These are phyloP conservation scores for Ogataea sp. DNA, from an alignment of 805 yeast genomes.

Conservation along the genomic window DNA sequence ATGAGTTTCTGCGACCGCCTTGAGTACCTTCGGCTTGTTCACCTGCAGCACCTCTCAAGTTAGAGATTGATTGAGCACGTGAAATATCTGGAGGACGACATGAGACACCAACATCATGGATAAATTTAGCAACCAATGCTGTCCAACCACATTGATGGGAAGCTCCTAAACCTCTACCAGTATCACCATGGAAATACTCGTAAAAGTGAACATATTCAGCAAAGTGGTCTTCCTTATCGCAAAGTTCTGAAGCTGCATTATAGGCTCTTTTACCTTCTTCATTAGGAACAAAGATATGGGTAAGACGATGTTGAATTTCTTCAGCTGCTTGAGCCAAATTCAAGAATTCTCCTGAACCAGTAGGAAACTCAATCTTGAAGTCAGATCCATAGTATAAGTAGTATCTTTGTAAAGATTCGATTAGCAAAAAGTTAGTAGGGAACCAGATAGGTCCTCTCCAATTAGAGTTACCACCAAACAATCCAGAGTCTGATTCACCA, in stretches of 20 bases:
- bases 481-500: slow-evolving; percentile 86
- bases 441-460: slow-evolving; percentile 99
- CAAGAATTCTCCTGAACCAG: slow-evolving; percentile 66
- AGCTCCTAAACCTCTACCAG: slow-evolving; percentile 90
- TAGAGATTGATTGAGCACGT: not conserved
- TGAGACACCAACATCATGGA: slow-evolving; percentile 78
- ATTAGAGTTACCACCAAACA: slow-evolving; percentile 94
- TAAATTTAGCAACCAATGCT: slow-evolving; percentile 83
- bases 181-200: slow-evolving; percentile 90
- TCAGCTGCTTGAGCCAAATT: slow-evolving; percentile 88
- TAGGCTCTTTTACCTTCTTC: slow-evolving; percentile 59
- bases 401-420: slow-evolving; percentile 82
- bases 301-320: slow-evolving; percentile 78
- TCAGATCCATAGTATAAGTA: slow-evolving; percentile 83
- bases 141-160: slow-evolving; percentile 98
- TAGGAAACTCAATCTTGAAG: slow-evolving; percentile 82
- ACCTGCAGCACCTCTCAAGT: not conserved
- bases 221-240: slow-evolving; percentile 60
- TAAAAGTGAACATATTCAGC: slow-evolving; percentile 70
- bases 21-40: not conserved
- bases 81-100: slow-evolving; percentile 41
- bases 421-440: slow-evolving; percentile 79
- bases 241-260: slow-evolving; percentile 53
- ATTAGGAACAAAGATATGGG: slow-evolving; percentile 66
- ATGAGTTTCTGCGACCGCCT: slow-evolving; percentile 16